Base-by-base conservation (phyloP, 768 basidiomycete genomes). In the Suillus brevipes region DNA sequence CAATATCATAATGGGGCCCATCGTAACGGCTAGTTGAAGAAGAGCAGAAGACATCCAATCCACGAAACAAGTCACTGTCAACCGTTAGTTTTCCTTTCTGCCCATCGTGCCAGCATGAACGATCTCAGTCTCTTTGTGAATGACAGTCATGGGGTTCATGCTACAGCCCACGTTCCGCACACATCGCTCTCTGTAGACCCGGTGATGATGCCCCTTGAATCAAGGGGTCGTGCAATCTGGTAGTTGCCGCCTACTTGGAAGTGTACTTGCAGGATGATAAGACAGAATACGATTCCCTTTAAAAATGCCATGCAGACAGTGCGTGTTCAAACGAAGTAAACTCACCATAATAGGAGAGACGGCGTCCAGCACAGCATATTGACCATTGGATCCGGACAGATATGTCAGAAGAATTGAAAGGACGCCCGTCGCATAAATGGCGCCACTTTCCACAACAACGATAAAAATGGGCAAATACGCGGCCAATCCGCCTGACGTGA, bases 191-290 rank as follows among this genome's bases (percentile, higher is more conserved):
- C 55, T n/a, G 7, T 14, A 23, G 36, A 37, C n/a, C 1, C 12
- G 3, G 14, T 28, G 50, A 45, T n/a, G 4, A 31, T 14, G 28
- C 28, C 4, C 50, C 16, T 31, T 18, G 16, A 28, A 18, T 52
- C 50, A 31, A 2, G 34, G 6, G 55, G 1, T n/a, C 6, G 34
- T 60, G 20, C 1, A 14, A 14, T 31, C 6, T 5, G 3, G 49
- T 18, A 13, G 34, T 57, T 63, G 34, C n/a, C 13, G 6, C 62
- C 62, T 14, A 63, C 34, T n/a, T 63, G 57, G n/a, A 63, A 63
- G 62, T 57, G 62, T 36, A 63, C 52, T 63, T 63, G 62, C 31
- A 63, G 34, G 16, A 40, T 63, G 37, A 36, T 63, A 34, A 63
- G 62, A 12, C 49, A 63, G 52, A 63, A 63, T 28, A 40, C 57